These are phyloP conservation scores for Yamadazyma diospyri DNA, from an alignment of 1,139 yeast genomes.

Conservation along the genomic window DNA sequence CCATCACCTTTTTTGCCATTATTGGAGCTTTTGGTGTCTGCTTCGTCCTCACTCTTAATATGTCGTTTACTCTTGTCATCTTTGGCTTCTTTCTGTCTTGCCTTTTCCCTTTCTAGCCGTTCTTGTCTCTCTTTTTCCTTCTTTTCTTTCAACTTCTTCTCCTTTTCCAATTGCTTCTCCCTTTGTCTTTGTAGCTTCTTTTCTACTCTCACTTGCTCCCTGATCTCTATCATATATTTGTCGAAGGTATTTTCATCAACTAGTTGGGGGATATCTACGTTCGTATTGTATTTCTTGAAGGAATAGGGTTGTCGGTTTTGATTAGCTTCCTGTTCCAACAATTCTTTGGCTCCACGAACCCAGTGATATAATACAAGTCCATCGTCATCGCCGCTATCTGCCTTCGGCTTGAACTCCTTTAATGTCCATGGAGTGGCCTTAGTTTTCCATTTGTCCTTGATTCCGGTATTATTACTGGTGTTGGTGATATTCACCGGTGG, in stretches of 20 bases:
- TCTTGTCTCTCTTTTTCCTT: slow-evolving; percentile 10
- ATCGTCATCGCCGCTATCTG: slow-evolving; percentile 36
- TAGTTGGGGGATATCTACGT: slow-evolving; percentile 67
- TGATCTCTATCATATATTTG: slow-evolving; percentile 40
- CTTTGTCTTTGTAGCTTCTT: slow-evolving; percentile 16
- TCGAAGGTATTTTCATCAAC: slow-evolving; percentile 63
- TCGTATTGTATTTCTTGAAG: slow-evolving; percentile 74
- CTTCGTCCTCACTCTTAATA: slow-evolving; percentile 9
- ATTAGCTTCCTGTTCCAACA: slow-evolving; percentile 27
- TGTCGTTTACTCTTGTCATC: slow-evolving; percentile 10
- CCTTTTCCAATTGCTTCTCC: slow-evolving; percentile 13
- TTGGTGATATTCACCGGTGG: slow-evolving; percentile 73
- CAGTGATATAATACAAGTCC: slow-evolving; percentile 65
- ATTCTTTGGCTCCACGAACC: slow-evolving; percentile 73
- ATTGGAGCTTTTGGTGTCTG: slow-evolving; percentile 5
- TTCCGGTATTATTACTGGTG: slow-evolving; percentile 38
- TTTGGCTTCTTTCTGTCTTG: slow-evolving; percentile 6
- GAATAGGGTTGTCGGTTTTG: slow-evolving; percentile 51
- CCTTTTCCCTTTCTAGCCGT: slow-evolving; percentile 6
- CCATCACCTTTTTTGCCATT: slow-evolving; percentile 3
- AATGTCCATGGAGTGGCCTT: slow-evolving; percentile 83
- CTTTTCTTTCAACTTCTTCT: slow-evolving; percentile 8
- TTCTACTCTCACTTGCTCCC: slow-evolving; percentile 16
- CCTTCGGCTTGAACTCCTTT: slow-evolving; percentile 55
- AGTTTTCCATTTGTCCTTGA: slow-evolving; percentile 64